Evolutionary conservation across 495 filamentous ascomycete genomes (phyloP).

Genomic region (Penicillium silybi): DNA sequence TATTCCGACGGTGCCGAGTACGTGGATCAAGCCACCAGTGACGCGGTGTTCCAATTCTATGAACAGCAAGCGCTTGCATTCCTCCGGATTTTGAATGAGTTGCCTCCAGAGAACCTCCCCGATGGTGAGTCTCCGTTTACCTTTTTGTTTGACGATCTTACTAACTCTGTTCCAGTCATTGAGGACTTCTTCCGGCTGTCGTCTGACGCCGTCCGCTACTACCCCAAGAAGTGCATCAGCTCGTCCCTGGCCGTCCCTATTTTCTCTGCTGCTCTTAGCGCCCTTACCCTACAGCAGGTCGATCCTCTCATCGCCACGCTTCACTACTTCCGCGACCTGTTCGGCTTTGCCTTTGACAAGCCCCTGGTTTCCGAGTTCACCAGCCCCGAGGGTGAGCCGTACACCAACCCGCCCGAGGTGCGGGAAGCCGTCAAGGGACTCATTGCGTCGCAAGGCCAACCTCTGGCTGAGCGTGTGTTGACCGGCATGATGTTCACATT

Average conservation of each 20-base stretch:
- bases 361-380: constrained; percentile 69
- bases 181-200: constrained; percentile 97
- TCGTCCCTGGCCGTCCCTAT: constrained; percentile 75
- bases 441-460: constrained; percentile 65
- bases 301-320: constrained; percentile 87
- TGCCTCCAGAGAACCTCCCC: constrained; percentile 81
- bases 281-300: constrained; percentile 81
- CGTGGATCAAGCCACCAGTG: constrained; percentile 78
- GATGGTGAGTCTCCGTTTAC: constrained; percentile 52
- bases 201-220: constrained; percentile 86
- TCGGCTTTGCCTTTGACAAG: constrained; percentile 78
- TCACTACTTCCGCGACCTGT: constrained; percentile 89
- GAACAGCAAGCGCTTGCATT: constrained; percentile 87
- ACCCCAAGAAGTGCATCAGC: constrained; percentile 73
- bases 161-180: constrained; percentile 59
- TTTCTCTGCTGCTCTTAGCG: constrained; percentile 79
- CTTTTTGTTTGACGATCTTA: background rate
- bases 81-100: constrained; percentile 80
- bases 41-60: constrained; percentile 88
- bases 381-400: constrained; percentile 35
- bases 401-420: constrained; percentile 58
- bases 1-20: constrained; percentile 85
- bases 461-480: constrained; percentile 77
- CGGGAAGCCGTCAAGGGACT: constrained; percentile 68
- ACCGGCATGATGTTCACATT: constrained; percentile 99